A percentile compares a stretch with the other conserved stretches of the same genome.
These are phyloP conservation scores for Ophiostoma sp. DNA, from an alignment of 2,329 filamentous ascomycete species.

Conservation along the genomic window DNA sequence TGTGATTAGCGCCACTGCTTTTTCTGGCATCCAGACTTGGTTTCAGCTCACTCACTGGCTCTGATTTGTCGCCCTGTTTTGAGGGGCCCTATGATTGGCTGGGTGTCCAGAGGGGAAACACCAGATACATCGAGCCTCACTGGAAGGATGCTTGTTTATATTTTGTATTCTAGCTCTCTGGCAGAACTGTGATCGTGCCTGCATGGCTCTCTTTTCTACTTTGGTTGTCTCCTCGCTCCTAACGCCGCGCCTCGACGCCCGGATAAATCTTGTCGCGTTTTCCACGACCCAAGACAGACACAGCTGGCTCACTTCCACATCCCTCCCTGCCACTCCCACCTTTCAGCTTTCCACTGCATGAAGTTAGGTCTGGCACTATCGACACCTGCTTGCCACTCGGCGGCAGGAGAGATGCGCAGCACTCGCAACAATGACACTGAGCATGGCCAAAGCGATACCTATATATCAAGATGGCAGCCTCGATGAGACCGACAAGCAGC, in stretches of 20 bases:
- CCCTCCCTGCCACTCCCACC: neutral
- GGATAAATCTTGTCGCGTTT: too few species aligned
- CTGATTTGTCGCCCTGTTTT: neutral
- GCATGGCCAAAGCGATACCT: neutral
- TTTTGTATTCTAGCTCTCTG: too few species aligned
- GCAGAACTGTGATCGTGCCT: too few species aligned
- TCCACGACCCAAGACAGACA: too few species aligned
- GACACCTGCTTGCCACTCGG: neutral
- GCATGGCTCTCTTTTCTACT: too few species aligned
- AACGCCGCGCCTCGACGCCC: too few species aligned
- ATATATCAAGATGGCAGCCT: neutral
- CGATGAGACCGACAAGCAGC: neutral
- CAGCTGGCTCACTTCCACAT: neutral
- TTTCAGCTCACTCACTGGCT: conserved; percentile 4
- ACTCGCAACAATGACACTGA: neutral
- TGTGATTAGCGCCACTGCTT: neutral
- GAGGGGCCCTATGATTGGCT: conserved; percentile 10
- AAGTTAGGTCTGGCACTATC: neutral
- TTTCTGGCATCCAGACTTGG: conserved; percentile 21
- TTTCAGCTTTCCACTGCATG: neutral
- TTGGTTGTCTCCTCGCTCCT: too few species aligned
- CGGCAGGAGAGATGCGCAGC: neutral
- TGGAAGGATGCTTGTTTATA: too few species aligned
- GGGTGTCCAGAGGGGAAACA: neutral
- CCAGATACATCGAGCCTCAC: too few species aligned